phyloP scores from a whole-genome alignment of 2,329 filamentous ascomycete species.

The Colletotrichum scovillei region DNA sequence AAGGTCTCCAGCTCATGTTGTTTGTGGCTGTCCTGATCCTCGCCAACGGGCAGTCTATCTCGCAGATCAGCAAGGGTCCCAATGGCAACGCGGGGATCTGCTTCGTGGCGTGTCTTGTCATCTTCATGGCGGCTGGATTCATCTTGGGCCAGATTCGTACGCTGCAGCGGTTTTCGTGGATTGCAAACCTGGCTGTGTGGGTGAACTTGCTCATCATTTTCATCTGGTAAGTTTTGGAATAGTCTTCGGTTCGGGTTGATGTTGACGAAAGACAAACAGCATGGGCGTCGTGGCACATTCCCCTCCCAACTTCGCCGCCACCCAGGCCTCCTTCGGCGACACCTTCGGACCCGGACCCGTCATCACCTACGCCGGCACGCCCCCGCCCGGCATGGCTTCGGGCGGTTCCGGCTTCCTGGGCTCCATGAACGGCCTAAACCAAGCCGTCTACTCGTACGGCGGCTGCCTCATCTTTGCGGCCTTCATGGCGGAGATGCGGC shows the following conservation, averaged over 20 bases:
- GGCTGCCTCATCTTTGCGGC: slow-evolving; percentile 68
- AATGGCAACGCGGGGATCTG: slow-evolving; percentile 53
- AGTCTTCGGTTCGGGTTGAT: too few relatives aligned
- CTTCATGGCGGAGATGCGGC: slow-evolving; percentile 64
- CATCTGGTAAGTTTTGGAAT: slow-evolving; percentile 47
- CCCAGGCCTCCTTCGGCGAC: slow-evolving; percentile 43
- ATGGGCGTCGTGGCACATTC: slow-evolving; percentile 64
- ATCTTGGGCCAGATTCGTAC: slow-evolving; percentile 67
- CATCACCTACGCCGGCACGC: slow-evolving; percentile 46
- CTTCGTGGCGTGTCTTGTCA: slow-evolving; percentile 62
- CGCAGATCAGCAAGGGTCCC: slow-evolving; percentile 57
- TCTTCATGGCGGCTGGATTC: slow-evolving; percentile 63
- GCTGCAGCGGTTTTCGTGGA: slow-evolving; percentile 63
- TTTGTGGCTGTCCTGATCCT: slow-evolving; percentile 65
- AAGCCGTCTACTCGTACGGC: slow-evolving; percentile 67
- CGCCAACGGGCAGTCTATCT: slow-evolving; percentile 64
- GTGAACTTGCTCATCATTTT: slow-evolving; percentile 66
- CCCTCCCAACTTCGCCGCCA: slow-evolving; percentile 58
- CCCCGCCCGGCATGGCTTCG: slow-evolving; percentile 54
- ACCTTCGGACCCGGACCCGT: slow-evolving; percentile 43
- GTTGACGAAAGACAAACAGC: slow-evolving; percentile 40
- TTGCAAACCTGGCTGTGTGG: slow-evolving; percentile 67
- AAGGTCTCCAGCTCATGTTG: slow-evolving; percentile 60
- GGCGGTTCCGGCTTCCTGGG: slow-evolving; percentile 53
- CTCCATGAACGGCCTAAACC: slow-evolving; percentile 29